phyloP scores from a whole-genome alignment of 306 rosid species.

The Cotoneaster glaucophyllus region DNA sequence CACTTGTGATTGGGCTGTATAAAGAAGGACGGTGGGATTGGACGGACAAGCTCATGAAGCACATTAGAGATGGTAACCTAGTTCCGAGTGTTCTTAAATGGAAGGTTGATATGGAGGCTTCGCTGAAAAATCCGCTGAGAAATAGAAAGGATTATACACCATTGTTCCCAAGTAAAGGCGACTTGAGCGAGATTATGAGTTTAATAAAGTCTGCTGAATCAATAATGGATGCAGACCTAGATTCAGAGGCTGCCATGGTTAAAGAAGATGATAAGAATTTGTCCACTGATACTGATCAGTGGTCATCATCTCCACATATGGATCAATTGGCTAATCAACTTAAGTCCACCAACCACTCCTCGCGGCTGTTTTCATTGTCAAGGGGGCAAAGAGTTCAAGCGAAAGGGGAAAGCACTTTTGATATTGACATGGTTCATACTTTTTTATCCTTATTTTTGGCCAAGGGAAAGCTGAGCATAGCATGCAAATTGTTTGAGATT shows the following conservation, averaged over 20 bases:
- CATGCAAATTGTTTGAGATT: conserved; percentile 86
- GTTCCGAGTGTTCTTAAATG: conserved; percentile 64
- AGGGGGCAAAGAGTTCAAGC: conserved; percentile 62
- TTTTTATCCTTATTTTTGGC: conserved; percentile 77
- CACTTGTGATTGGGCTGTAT: conserved; percentile 61
- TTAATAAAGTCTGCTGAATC: conserved; percentile 28
- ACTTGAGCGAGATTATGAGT: conserved; percentile 46
- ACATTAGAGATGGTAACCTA: conserved; percentile 60
- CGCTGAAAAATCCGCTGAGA: conserved; percentile 46
- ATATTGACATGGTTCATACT: conserved; percentile 77
- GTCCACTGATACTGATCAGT: conserved; percentile 31
- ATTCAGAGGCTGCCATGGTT: conserved; percentile 12
- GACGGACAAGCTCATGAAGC: conserved; percentile 78
- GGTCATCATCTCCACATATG: conserved; percentile 83
- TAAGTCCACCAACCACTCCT: conserved; percentile 22
- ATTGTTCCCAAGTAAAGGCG: conserved; percentile 59
- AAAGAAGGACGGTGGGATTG: conserved; percentile 66
- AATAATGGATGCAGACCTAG: conserved; percentile 3
- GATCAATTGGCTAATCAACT: conserved; percentile 58
- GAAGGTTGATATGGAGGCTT: conserved; percentile 74
- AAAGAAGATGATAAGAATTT: conserved; percentile 19
- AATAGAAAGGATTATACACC: conserved; percentile 54
- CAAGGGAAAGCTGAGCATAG: conserved; percentile 74
- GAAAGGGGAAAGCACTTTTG: conserved; percentile 49
- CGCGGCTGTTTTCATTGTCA: conserved; percentile 33